These are phyloP conservation scores for Chrysophaeum taylorii DNA, from an alignment of 352 stramenopile genomes.

Conservation along the genomic window DNA sequence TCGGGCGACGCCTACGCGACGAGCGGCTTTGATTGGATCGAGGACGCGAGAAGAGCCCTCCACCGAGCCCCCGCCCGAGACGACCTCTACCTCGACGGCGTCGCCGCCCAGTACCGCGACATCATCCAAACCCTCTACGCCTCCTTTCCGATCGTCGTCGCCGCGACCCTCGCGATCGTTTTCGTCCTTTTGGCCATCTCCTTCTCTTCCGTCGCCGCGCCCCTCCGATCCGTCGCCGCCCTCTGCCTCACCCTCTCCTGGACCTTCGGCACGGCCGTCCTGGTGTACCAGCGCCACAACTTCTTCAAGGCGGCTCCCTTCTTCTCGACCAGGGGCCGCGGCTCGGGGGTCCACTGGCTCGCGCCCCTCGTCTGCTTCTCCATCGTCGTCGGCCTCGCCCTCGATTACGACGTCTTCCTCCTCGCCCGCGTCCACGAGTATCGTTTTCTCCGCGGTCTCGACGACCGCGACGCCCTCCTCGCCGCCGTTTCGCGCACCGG, in stretches of 20 bases:
- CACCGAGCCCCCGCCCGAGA: too few relatives aligned
- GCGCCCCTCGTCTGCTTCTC: conserved; percentile 36
- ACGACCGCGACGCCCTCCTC: too few relatives aligned
- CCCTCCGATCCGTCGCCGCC: conserved; percentile 28
- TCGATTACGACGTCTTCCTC: conserved; percentile 43
- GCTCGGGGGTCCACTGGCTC: conserved; percentile 32
- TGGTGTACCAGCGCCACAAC: conserved; percentile 40
- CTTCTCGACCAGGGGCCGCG: neutral
- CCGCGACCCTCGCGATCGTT: conserved; percentile 26
- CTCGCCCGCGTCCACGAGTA: conserved; percentile 36
- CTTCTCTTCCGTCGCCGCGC: conserved; percentile 31
- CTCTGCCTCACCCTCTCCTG: conserved; percentile 32
- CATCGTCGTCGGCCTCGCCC: conserved; percentile 34
- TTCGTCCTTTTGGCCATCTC: conserved; percentile 36
- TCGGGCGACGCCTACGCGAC: conserved; percentile 33
- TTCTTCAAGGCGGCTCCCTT: too few relatives aligned
- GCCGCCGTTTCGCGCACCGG: conserved; percentile 30
- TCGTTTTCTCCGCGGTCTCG: conserved; percentile 23
- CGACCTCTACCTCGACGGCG: conserved; percentile 29
- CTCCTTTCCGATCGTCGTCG: conserved; percentile 30
- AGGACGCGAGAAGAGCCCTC: conserved; percentile 13
- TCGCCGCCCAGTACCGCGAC: conserved; percentile 29
- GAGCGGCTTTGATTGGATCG: conserved; percentile 29
- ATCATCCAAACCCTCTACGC: conserved; percentile 29
- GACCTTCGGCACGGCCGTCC: conserved; percentile 33